phyloP scores from a whole-genome alignment of 768 basidiomycete genomes.

The Suillus spraguei region DNA sequence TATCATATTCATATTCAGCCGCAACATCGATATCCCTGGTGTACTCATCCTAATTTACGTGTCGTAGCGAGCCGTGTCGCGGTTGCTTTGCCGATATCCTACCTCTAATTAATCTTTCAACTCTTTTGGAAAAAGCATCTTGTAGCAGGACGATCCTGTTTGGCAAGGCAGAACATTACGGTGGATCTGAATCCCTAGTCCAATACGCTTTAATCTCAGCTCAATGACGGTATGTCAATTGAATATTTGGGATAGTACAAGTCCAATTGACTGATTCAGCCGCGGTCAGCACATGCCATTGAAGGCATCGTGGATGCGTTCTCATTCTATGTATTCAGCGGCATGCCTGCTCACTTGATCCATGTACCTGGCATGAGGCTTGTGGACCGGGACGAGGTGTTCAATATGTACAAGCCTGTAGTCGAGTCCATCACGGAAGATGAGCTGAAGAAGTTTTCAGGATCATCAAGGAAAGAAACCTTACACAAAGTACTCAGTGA shows the following conservation, averaged over 20 bases:
- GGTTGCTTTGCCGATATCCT: background rate
- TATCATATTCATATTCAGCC: too few species aligned
- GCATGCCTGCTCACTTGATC: constrained; percentile 22
- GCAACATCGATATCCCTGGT: too few species aligned
- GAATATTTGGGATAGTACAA: background rate
- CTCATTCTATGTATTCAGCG: constrained; percentile 19
- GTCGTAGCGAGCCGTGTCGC: background rate
- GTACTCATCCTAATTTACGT: background rate
- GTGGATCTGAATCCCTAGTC: background rate
- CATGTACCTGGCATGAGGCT: constrained; percentile 21
- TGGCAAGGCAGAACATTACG: background rate
- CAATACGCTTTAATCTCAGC: background rate
- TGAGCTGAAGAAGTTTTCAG: constrained; percentile 3
- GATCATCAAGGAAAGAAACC: background rate
- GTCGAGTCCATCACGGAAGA: constrained; percentile 8
- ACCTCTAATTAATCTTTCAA: background rate
- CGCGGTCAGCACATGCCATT: background rate
- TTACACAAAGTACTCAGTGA: background rate
- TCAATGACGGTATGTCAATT: background rate
- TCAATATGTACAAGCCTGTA: background rate
- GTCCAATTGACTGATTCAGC: background rate
- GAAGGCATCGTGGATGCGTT: constrained; percentile 4
- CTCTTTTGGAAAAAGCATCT: background rate
- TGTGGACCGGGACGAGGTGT: constrained; percentile 14
- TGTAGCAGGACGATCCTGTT: background rate